phyloP scores from a whole-genome alignment of 2,329 filamentous ascomycete species.

The Dactylellina cionopaga region DNA sequence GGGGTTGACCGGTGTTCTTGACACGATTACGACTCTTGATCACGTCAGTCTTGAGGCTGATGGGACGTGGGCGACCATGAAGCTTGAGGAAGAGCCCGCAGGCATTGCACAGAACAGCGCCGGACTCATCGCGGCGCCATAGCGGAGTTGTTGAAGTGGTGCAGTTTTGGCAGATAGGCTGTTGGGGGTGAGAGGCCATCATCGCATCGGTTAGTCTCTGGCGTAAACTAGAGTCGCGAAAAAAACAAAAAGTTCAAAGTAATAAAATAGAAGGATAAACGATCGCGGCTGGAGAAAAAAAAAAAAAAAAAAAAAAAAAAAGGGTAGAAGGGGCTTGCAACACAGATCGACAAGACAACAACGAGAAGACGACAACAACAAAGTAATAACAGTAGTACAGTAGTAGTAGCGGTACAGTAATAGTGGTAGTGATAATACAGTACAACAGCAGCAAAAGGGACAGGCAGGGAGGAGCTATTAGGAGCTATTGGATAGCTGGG shows the following conservation, averaged over 20 bases:
- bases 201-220: conserved; percentile 62
- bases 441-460: conserved; percentile 21
- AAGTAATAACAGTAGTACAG: no score
- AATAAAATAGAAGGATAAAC: conserved; percentile 37
- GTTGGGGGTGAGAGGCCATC: conserved; percentile 66
- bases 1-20: conserved; percentile 82
- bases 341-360: conserved; percentile 56
- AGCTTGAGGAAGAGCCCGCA: conserved; percentile 97
- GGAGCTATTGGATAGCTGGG: no score
- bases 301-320: conserved; percentile 15
- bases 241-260: conserved; percentile 58
- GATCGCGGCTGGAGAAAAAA: conserved; percentile 26
- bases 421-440: conserved; percentile 23
- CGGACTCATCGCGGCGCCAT: conserved; percentile 96
- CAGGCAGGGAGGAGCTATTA: neutral
- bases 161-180: conserved; percentile 98
- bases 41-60: conserved; percentile 97
- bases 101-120: conserved; percentile 96
- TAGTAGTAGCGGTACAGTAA: conserved; percentile 33
- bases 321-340: conserved; percentile 54
- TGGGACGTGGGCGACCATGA: conserved; percentile 89
- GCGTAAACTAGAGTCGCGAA: conserved; percentile 62
- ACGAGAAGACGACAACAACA: conserved; percentile 53
- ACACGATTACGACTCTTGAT: conserved; percentile 99
- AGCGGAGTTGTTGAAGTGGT: conserved; percentile 92